Evolutionary conservation across 208 protist genomes (phyloP).

Genomic region (Polymyxa betae): DNA sequence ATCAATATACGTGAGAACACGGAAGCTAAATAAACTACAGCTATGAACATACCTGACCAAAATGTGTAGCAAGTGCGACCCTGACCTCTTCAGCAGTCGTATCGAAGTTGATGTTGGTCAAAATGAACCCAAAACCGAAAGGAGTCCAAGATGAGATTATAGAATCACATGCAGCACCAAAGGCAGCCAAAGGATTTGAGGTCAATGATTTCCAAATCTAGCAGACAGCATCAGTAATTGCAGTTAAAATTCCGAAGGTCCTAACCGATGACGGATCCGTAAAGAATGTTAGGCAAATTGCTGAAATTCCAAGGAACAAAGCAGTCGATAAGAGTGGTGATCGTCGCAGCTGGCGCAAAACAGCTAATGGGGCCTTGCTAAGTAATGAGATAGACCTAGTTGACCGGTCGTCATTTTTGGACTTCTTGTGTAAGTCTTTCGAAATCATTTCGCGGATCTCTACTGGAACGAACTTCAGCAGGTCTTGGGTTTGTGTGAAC

Average conservation of each 20-base stretch:
- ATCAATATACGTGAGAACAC: too few species aligned
- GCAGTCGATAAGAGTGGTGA: neutral
- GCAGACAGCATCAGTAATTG: neutral
- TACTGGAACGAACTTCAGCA: neutral
- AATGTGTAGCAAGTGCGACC: neutral
- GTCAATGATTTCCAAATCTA: neutral
- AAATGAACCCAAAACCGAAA: neutral
- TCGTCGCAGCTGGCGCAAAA: too few species aligned
- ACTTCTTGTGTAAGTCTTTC: too few species aligned
- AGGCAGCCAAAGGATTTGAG: neutral
- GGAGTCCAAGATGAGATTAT: neutral
- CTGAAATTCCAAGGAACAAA: neutral
- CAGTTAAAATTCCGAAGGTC: neutral
- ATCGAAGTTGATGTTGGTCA: neutral
- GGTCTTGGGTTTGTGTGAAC: neutral
- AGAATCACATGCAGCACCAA: neutral
- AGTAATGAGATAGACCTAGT: too few species aligned
- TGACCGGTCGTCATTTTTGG: too few species aligned
- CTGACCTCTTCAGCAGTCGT: neutral
- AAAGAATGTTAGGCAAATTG: neutral
- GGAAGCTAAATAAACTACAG: too few species aligned
- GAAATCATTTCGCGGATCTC: neutral
- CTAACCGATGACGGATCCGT: neutral
- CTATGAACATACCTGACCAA: too few species aligned
- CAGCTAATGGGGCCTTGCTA: too few species aligned